Conservation (phyloP, 2,329 filamentous ascomycete genomes). For the Botrytis aclada region DNA sequence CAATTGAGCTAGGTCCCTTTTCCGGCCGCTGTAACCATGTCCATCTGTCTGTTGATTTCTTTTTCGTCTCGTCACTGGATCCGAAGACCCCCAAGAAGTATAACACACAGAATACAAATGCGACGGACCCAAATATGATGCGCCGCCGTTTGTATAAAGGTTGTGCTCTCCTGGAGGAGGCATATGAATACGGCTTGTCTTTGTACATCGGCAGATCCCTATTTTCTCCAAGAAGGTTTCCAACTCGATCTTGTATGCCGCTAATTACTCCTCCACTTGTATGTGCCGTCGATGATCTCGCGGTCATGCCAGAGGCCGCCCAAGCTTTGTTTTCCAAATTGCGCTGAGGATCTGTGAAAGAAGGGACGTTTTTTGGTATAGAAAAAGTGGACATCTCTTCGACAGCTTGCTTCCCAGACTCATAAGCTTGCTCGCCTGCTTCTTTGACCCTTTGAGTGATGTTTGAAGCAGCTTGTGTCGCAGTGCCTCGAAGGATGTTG, state of each 20-base stretch:
- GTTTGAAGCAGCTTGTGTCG: constrained; percentile 45
- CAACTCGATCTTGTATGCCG: constrained; percentile 60
- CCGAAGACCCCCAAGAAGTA: constrained; percentile 68
- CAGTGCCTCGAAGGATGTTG: constrained; percentile 50
- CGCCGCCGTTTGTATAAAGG: constrained; percentile 64
- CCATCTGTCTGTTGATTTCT: constrained; percentile 48
- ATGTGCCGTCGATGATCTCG: constrained; percentile 37
- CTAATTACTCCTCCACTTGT: constrained; percentile 43
- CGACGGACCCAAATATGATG: constrained; percentile 48
- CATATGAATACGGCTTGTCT: constrained; percentile 86
- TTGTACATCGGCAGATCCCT: constrained; percentile 89
- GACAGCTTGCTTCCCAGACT: constrained; percentile 41
- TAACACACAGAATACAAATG: constrained; percentile 56
- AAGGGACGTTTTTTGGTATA: constrained; percentile 66
- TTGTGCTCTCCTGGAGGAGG: constrained; percentile 55
- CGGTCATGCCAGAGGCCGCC: constrained; percentile 50
- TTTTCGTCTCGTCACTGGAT: constrained; percentile 35
- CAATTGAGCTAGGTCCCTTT: constrained; percentile 45
- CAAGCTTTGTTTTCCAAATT: constrained; percentile 64
- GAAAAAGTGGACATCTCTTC: constrained; percentile 60
- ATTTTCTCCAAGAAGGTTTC: constrained; percentile 60
- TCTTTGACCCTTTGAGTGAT: constrained; percentile 49
- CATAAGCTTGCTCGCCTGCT: constrained; percentile 48
- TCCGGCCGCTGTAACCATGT: constrained; percentile 55
- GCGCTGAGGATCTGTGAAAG: constrained; percentile 63